These are phyloP conservation scores for Debaryomyces sp. DNA, from an alignment of 1,139 yeast genomes.

Conservation along the genomic window DNA sequence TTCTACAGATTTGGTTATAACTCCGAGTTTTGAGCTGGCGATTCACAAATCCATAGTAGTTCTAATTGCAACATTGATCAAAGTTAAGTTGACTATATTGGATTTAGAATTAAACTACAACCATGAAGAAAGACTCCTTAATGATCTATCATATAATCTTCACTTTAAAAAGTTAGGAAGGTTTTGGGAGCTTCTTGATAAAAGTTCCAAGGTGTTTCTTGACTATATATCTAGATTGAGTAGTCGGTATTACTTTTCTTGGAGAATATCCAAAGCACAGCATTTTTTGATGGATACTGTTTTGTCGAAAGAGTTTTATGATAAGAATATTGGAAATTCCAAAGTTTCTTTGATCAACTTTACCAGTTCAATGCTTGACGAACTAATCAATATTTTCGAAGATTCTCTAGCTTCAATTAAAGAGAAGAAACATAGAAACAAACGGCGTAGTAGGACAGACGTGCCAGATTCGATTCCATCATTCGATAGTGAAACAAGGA, in stretches of 20 bases:
- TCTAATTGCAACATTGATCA: conserved; percentile 23
- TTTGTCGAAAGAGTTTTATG: conserved; percentile 25
- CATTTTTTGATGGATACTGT: conserved; percentile 26
- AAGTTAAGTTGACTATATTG: conserved; percentile 17
- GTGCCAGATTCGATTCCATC: not conserved
- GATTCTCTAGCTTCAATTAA: conserved; percentile 14
- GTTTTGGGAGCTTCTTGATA: conserved; percentile 17
- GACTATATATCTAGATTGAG: conserved; percentile 23
- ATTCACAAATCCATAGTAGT: conserved; percentile 35
- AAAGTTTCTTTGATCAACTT: conserved; percentile 13
- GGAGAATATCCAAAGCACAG: conserved; percentile 38
- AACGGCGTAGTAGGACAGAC: not conserved
- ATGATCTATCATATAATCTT: conserved; percentile 13
- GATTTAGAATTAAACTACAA: conserved; percentile 11
- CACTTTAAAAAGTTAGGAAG: conserved; percentile 16
- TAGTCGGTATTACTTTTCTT: conserved; percentile 40
- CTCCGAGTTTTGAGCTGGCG: conserved; percentile 37
- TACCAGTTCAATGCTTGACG: conserved; percentile 22
- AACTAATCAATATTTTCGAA: conserved; percentile 22
- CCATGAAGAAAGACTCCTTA: conserved; percentile 14
- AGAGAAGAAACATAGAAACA: not conserved
- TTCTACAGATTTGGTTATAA: conserved; percentile 37
- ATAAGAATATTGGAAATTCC: conserved; percentile 14
- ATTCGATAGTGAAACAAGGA: not conserved
- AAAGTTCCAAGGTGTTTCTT: conserved; percentile 23